These are phyloP conservation scores for Globisporangium nunn DNA, from an alignment of 352 stramenopile species.

Conservation along the genomic window DNA sequence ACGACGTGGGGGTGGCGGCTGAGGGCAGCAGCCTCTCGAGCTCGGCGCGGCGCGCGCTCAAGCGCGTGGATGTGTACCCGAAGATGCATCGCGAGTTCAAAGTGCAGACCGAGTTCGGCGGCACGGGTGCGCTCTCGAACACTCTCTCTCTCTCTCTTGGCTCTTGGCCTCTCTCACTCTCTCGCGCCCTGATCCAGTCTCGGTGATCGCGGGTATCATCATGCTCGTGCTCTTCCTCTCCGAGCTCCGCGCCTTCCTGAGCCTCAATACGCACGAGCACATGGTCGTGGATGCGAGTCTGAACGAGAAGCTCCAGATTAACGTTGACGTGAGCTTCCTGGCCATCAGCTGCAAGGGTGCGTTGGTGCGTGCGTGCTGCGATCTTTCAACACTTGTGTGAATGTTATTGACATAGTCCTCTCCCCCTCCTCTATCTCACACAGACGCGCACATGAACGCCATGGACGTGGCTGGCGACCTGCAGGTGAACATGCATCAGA, in stretches of 20 bases:
- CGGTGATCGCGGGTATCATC: conserved; percentile 76
- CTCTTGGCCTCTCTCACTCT: background rate
- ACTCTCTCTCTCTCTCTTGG: background rate
- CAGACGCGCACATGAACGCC: conserved; percentile 95
- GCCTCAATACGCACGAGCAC: conserved; percentile 86
- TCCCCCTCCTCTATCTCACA: background rate
- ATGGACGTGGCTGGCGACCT: conserved; percentile 98
- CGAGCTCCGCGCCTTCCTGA: conserved; percentile 80
- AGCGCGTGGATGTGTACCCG: conserved; percentile 90
- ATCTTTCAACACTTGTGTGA: too few species aligned
- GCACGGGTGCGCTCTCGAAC: conserved; percentile 28
- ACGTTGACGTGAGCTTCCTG: conserved; percentile 98
- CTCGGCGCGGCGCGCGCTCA: conserved; percentile 55
- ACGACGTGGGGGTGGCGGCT: conserved; percentile 27
- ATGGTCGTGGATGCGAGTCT: conserved; percentile 95
- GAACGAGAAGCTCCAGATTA: conserved; percentile 93
- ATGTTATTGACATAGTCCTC: background rate
- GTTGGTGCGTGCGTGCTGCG: background rate
- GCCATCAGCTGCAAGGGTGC: conserved; percentile 88
- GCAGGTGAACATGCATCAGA: conserved; percentile 95
- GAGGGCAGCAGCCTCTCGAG: conserved; percentile 26
- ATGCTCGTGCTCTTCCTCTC: conserved; percentile 90
- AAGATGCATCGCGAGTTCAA: conserved; percentile 95
- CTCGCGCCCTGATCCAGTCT: conserved; percentile 29
- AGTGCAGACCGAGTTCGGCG: conserved; percentile 92